Evolutionary conservation across 2,329 filamentous ascomycete genomes (phyloP).

Genomic region (Cytospora mali): DNA sequence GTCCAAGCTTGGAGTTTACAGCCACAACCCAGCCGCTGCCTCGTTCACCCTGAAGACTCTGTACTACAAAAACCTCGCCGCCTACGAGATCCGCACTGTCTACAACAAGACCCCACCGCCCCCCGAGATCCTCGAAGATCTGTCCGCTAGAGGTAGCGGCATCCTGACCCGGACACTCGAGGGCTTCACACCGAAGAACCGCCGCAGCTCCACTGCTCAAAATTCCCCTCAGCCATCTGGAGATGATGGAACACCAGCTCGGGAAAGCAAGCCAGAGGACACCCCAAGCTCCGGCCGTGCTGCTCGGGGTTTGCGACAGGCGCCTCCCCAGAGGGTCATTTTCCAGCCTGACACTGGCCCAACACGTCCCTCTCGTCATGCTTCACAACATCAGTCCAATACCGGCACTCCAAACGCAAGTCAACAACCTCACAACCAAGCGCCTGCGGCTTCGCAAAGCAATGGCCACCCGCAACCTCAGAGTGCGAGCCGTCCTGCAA

Average conservation of each 20-base stretch:
- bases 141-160: constrained; percentile 80
- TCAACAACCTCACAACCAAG: constrained; percentile 32
- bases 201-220: constrained; percentile 54
- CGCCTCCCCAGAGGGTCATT: constrained; percentile 80
- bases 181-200: constrained; percentile 63
- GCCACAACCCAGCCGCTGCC: constrained; percentile 76
- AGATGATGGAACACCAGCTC: constrained; percentile 60
- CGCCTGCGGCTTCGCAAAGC: constrained; percentile 35
- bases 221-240: constrained; percentile 61
- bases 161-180: constrained; percentile 79
- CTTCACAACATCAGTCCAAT: constrained; percentile 46
- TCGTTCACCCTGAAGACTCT: constrained; percentile 85
- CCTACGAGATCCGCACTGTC: constrained; percentile 80
- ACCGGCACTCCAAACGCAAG: constrained; percentile 34
- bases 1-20: constrained; percentile 73
- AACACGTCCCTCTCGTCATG: constrained; percentile 64
- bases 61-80: constrained; percentile 87
- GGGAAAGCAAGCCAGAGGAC: constrained; percentile 55
- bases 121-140: constrained; percentile 84
- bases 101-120: constrained; percentile 82
- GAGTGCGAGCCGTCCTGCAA: constrained; percentile 15
- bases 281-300: constrained; percentile 57
- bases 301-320: constrained; percentile 72
- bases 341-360: constrained; percentile 80
- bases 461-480: constrained; percentile 23